Base-by-base conservation (phyloP, 1,284 basidiomycete genomes). In the Leccinum griseonigrum region DNA sequence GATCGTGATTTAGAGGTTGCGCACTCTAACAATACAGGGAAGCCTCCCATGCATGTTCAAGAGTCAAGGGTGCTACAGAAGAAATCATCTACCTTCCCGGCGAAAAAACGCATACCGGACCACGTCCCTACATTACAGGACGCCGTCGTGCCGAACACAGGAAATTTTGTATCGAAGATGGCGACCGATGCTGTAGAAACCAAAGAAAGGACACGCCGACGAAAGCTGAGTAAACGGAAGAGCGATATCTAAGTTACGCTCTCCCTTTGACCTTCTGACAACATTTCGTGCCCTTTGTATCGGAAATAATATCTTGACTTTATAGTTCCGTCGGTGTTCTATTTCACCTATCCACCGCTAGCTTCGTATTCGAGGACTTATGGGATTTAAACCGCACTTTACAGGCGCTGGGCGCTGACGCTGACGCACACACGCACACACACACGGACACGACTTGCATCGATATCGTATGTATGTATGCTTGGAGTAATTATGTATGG, bases 191-290 rank as follows among this genome's bases (percentile, higher is more conserved):
- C 11, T 34, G 63, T 66, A 56, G 64, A 62, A 58, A 59, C 54
- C 32, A 72, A 66, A 62, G 68, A 72, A 63, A 65, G 57, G 64
- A 57, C 58, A 51, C 74, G 67, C 63, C 71, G 74, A 57, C 72
- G 72, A 70, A 75, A 53, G 63, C 60, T 73, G 63, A 73, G 74
- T 66, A 74, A 74, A 67, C 75, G 72, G 67, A 74, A 67, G 65
- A 58, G 58, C 58, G 64, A 72, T 64, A 58, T 56, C 58, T 71
- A 57, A 74, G 59, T 62, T 73, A 61, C 55, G 59, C 43, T 50
- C 58, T 51, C 54, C 52, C 61, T 68, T 57, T 40, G 40, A 50
- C 56, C 56, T 59, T 36, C 40, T 56, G 53, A 61, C 57, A 62
- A 62, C 56, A 60, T 58, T 53, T 29, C 51, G 50, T 22, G 28